phyloP scores from a whole-genome alignment of 2,329 filamentous ascomycete genomes.

The Pseudocercospora fijiensis region DNA sequence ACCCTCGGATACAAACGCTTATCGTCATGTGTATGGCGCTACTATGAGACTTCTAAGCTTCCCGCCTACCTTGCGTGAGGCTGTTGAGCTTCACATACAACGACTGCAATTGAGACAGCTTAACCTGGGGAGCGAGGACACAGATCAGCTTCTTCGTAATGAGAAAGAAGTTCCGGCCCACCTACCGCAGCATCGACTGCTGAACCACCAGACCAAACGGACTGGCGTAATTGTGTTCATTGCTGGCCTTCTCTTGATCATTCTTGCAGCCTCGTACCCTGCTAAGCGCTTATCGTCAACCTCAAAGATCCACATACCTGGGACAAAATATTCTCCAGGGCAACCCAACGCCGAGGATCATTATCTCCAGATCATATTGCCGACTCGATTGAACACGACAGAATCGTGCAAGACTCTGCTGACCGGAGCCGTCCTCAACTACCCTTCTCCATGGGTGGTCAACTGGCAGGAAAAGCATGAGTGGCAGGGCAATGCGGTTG shows the following conservation, averaged over 20 bases:
- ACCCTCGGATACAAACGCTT: background rate
- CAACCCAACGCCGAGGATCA: conserved; percentile 9
- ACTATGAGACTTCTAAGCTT: conserved; percentile 6
- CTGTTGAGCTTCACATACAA: conserved; percentile 1
- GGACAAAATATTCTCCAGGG: background rate
- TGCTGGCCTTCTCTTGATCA: background rate
- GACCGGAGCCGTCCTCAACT: conserved; percentile 15
- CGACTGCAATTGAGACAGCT: background rate
- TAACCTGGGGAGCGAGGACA: background rate
- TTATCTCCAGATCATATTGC: conserved; percentile 18
- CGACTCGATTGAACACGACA: conserved; percentile 4
- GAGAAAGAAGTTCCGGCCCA: background rate
- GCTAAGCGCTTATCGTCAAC: background rate
- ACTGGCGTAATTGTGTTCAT: background rate
- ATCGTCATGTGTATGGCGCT: background rate
- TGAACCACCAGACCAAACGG: background rate
- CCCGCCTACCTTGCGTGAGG: conserved; percentile 5
- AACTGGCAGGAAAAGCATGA: conserved; percentile 5
- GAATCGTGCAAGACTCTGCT: conserved; percentile 21
- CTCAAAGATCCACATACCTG: background rate
- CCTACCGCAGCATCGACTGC: background rate
- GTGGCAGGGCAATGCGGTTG: background rate
- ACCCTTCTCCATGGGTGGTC: conserved; percentile 17
- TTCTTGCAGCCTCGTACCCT: background rate
- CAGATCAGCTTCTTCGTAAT: background rate